Base-by-base conservation (phyloP, 805 yeast genomes). In the Teunomyces cretensis region DNA sequence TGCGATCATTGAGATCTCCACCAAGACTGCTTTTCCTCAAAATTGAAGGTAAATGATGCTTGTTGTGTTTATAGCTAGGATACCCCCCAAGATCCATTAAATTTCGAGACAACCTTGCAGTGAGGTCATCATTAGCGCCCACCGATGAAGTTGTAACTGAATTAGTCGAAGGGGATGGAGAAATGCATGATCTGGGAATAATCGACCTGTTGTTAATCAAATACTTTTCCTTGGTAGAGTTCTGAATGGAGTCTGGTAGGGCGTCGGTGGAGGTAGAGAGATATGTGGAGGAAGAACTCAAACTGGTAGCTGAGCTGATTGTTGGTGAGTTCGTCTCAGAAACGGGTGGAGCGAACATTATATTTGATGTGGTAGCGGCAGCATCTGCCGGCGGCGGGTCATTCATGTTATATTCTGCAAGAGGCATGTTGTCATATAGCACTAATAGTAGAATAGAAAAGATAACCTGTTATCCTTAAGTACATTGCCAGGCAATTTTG, bases 131-230 rank as follows among this genome's bases (percentile, higher is more conserved):
- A 13, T 16, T 30, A n/a, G 38, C 38, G 19, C 38, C 6, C 4
- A 19, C 38, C 13, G 38, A 35, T 2, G 17, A 35, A 2, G 41
- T 39, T 35, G 43, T 42, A 19, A 46, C 46, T n/a, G 49, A 41
- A 7, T 49, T 36, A 2, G 45, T 33, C 19, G 47, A 45, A 4
- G 41, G 37, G 1, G 47, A 37, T 7, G 54, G 49, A 2, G 48
- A 30, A 14, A 50, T 45, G 24, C 54, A 50, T 42, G 50, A 49
- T 19, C 54, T 39, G 13, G 54, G 51, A 22, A 47, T 46, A 24
- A 50, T 39, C 9, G 50, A 44, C 40, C 43, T 43, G 22, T 35
- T 40, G 30, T 42, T 44, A 16, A 47, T 49, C 17, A 50, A 26
- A 13, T 46, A 41, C 26, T 31, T 22, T 12, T 19, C 39, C 16